Conservation (phyloP, 1,284 basidiomycete species). For the Rhodofomes roseus region DNA sequence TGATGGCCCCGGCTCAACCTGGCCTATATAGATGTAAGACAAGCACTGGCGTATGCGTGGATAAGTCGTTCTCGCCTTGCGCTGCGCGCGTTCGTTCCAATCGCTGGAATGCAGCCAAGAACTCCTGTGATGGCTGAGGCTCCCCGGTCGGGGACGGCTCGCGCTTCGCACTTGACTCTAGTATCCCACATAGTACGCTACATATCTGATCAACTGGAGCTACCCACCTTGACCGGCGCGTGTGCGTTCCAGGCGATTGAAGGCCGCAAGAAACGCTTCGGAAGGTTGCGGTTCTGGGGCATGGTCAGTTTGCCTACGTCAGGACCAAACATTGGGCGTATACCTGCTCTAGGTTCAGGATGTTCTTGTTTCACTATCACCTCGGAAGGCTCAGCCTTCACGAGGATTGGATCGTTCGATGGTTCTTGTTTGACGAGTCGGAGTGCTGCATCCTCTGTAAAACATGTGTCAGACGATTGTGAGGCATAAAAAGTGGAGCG, state of each 20-base stretch:
- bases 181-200: too few relatives aligned
- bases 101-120: not conserved
- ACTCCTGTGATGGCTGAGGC: not conserved
- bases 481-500: slow-evolving; percentile 2
- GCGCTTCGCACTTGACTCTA: not conserved
- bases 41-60: too few relatives aligned
- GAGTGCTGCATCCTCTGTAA: slow-evolving; percentile 10
- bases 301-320: too few relatives aligned
- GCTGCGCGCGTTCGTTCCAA: not conserved
- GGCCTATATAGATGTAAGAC: not conserved
- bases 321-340: not conserved
- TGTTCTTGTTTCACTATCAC: not conserved
- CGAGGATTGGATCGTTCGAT: not conserved
- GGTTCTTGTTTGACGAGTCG: slow-evolving; percentile 8
- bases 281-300: not conserved
- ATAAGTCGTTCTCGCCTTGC: not conserved
- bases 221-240: not conserved
- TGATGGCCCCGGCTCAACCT: too few relatives aligned
- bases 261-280: not conserved
- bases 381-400: slow-evolving; percentile 7
- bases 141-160: not conserved
- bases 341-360: not conserved
- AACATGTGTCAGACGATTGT: not conserved
- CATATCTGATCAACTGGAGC: too few relatives aligned
- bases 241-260: not conserved